Evolutionary conservation across 73 alveolate genomes (phyloP).

Genomic region (Paramecium tetraurelia): DNA sequence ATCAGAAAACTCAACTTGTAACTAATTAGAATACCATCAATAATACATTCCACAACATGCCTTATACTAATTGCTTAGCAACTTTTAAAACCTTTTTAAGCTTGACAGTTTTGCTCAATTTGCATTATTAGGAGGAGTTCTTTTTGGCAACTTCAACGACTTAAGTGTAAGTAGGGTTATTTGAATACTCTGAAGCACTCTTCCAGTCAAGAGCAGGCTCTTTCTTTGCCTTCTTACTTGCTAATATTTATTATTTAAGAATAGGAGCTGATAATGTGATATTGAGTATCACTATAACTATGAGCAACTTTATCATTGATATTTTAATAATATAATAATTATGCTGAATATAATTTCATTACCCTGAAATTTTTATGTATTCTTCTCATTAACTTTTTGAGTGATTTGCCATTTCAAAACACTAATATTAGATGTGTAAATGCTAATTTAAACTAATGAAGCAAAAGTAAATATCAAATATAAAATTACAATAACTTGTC

Average conservation of each 20-base stretch:
- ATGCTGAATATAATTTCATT: not conserved
- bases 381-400: not conserved
- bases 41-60: not conserved
- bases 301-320: not conserved
- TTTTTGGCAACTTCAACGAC: not conserved
- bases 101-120: not conserved
- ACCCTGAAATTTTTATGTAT: not conserved
- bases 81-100: not conserved
- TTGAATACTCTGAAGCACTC: not conserved
- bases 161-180: not conserved
- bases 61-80: conserved; percentile 5
- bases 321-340: not conserved
- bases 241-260: not conserved
- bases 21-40: not conserved
- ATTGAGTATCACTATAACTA: not conserved
- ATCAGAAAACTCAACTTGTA: not conserved
- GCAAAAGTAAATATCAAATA: not conserved
- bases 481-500: no score
- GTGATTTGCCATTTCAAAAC: no score
- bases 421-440: not conserved
- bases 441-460: no score
- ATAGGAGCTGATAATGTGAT: not conserved
- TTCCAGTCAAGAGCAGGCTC: not conserved
- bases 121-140: not conserved
- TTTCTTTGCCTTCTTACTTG: not conserved